Percentiles rank a stretch among this genome's conserved stretches.
phyloP scores from a whole-genome alignment of 352 stramenopile species.

The Globisporangium echinulatum region DNA sequence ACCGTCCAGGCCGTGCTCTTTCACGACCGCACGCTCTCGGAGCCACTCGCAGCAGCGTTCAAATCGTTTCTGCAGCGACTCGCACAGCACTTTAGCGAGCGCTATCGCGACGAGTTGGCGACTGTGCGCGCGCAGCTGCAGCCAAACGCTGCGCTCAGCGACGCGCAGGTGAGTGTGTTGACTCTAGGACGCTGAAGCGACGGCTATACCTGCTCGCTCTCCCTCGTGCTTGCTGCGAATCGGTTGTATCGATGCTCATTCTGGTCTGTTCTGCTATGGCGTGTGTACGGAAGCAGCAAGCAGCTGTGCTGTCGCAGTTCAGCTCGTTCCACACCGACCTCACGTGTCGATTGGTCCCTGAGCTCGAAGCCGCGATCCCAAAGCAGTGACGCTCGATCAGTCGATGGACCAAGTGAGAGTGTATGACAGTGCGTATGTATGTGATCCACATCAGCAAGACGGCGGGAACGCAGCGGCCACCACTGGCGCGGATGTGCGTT shows the following conservation, averaged over 20 bases:
- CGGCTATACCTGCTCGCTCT: not conserved
- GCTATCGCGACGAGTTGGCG: constrained; percentile 35
- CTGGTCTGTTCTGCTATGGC: too few relatives aligned
- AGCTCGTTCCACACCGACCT: constrained; percentile 23
- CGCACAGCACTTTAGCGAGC: constrained; percentile 37
- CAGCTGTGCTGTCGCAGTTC: constrained; percentile 14
- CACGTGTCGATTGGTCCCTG: constrained; percentile 23
- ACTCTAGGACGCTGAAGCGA: not conserved
- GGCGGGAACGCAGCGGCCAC: too few relatives aligned
- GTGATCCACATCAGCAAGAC: too few relatives aligned
- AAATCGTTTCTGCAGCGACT: constrained; percentile 56
- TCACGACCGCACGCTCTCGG: constrained; percentile 54
- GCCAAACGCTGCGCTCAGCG: constrained; percentile 26
- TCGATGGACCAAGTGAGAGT: not conserved
- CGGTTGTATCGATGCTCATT: too few relatives aligned
- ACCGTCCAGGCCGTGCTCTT: constrained; percentile 68
- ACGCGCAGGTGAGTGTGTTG: constrained; percentile 16
- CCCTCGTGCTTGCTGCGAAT: not conserved
- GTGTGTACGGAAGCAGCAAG: not conserved
- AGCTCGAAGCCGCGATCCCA: constrained; percentile 10
- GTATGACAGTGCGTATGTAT: too few relatives aligned
- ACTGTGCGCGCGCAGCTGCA: constrained; percentile 36
- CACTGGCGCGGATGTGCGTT: too few relatives aligned
- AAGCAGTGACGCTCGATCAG: constrained; percentile 8
- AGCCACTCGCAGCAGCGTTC: constrained; percentile 35